These are phyloP conservation scores for Pseudogymnoascus sp. DNA, from an alignment of 2,329 filamentous ascomycete genomes.

Conservation along the genomic window DNA sequence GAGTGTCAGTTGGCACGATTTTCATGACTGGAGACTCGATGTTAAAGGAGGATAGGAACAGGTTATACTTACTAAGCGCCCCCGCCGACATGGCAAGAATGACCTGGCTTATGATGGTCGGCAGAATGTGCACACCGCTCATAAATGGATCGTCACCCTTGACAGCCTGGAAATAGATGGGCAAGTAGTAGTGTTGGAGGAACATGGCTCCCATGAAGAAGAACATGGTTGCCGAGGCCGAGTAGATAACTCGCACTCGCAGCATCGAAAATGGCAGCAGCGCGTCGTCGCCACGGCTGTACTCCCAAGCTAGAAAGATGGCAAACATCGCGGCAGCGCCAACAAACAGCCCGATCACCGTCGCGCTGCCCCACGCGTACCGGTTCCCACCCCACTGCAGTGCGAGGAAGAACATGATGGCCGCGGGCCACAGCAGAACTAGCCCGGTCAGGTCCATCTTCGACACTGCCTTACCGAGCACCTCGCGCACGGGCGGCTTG, in stretches of 20 bases:
- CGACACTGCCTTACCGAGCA: background rate
- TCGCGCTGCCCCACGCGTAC: conserved; percentile 26
- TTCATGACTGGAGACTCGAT: too few species aligned
- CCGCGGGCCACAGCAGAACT: conserved; percentile 26
- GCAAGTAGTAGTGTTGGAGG: conserved; percentile 36
- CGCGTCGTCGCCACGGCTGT: conserved; percentile 19
- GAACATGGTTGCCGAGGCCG: background rate
- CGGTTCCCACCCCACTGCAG: conserved; percentile 28
- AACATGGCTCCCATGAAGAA: conserved; percentile 17
- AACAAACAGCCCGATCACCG: conserved; percentile 23
- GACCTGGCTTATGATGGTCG: conserved; percentile 30
- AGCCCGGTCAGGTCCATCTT: conserved; percentile 29
- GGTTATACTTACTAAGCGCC: conserved; percentile 1
- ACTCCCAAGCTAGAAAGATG: conserved; percentile 22
- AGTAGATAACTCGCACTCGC: conserved; percentile 15
- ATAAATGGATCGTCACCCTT: conserved; percentile 29
- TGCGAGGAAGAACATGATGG: conserved; percentile 28
- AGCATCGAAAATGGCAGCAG: conserved; percentile 23
- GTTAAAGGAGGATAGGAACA: too few species aligned
- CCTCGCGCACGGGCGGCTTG: background rate
- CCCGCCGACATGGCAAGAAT: conserved; percentile 12
- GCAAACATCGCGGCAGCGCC: conserved; percentile 18
- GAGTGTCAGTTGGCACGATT: conserved; percentile 6
- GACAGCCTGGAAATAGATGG: conserved; percentile 43
- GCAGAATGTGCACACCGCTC: conserved; percentile 34